Base-by-base conservation (phyloP, 2,329 filamentous ascomycete genomes). In the Colletotrichum liriopes region DNA sequence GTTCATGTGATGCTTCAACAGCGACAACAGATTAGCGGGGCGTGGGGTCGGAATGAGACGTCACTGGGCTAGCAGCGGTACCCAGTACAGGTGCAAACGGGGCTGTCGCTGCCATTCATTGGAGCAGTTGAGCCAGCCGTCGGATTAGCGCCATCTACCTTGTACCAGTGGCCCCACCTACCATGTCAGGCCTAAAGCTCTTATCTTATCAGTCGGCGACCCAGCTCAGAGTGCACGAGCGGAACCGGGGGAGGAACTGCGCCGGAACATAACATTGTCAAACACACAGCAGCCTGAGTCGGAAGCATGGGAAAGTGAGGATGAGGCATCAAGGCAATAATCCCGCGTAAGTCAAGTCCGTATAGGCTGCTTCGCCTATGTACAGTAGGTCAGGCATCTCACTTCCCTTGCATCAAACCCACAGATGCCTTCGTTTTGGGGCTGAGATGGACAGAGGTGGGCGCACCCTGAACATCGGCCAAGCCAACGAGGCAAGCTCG, bases 1-100 rank as follows among this genome's bases (percentile, higher is more conserved):
- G 70, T 72, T 71, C 71, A 73, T 73, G 71, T 73, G 71, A 73
- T 73, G 71, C 67, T 70, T 56, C 61, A 43, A 47, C 67, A 71
- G 67, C 71, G 67, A 71, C 62, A 71, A 59, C 62, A 61, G 51
- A 51, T 56, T 58, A 71, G 67, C 71, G 71, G 67, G 71, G 71
- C 56, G 56, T 67, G 67, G 67, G 71, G 67, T 62, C 41, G 56
- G 43, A 66, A 35, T 29, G 61, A 60, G 61, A 73, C 67, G 71
- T 73, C 71, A 73, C 59, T 71, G 49, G 71, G 55, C 26, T 62
- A 63, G 51, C 11, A 43, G 43, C 63, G 32, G 61, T 56, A 71
- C 55, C 49, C 1, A 37, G 9, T 14, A 37, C 49, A 39, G 43
- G 11, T 18, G 51, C 56, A 16, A n/a, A 11, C 61, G 12, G 39